Evolutionary conservation across 2,329 filamentous ascomycete species (phyloP), one percentile per base, ranked within the genome.

Genomic region (Raffaelea arxii): DNA sequence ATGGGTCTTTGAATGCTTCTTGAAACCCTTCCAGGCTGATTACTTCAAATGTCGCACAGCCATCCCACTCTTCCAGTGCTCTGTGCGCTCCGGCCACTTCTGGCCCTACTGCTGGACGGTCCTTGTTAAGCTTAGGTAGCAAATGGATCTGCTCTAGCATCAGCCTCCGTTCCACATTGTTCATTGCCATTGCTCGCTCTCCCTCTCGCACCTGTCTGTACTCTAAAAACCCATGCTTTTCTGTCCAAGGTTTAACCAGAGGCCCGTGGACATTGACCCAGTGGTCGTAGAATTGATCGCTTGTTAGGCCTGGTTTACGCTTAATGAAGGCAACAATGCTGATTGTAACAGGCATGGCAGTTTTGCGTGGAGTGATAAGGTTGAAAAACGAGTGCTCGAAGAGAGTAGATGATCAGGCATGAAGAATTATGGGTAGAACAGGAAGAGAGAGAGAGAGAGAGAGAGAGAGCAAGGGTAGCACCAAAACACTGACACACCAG

Each of bases 211-310:
- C 56, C 56, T 65, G 62, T 11, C 60, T 57, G 49, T 64, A 64
- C 11, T 55, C 57, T 23, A 54, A 41, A 32, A 64, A 56, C 4
- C 59, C 59, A 47, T 63, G 57, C 50, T 62, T 61, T 48, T 58
- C 47, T 11, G 58, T 58, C 62, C 61, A 64, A 0, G 62, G 58
- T 44, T 54, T 54, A 14, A 63, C 59, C 25, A 63, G 59, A 4
- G 56, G 56, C 4, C 54, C 60, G 47, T 64, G 61, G 6, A 59
- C 49, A 12, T 59, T 52, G 44, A 60, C 47, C 61, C 61, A 65
- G 51, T 62, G 60, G 40, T 58, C 48, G 56, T 62, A 62, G 53
- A 64, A 63, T 42, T 62, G 50, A 11, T 53, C 58, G 19, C 46
- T 56, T 6, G 56, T 59, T 21, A 62, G 47, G 32, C 52, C 49